A percentile compares a stretch with the other conserved stretches of the same genome.
These are phyloP conservation scores for Coccomyxa sp. DNA, from an alignment of 139 green algal species.

Conservation along the genomic window DNA sequence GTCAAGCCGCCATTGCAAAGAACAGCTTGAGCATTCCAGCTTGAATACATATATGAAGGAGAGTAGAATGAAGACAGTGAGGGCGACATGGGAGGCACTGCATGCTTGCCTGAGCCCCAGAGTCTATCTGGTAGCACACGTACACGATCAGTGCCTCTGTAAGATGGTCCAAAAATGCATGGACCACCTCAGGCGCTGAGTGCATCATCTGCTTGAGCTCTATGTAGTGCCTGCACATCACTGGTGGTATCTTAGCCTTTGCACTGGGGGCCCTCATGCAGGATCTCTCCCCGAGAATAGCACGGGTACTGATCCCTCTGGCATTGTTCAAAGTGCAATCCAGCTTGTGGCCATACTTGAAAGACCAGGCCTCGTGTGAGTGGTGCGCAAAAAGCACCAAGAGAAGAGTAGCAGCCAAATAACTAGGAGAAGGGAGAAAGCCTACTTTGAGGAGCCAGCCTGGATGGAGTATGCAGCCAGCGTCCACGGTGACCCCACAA, in stretches of 20 bases:
- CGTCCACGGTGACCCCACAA: slow-evolving; percentile 97
- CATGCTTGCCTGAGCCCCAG: slow-evolving; percentile 75
- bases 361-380: too few species aligned
- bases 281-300: not conserved
- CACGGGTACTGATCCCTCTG: not conserved
- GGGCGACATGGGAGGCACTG: too few species aligned
- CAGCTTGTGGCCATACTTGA: not conserved
- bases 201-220: slow-evolving; percentile 68
- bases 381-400: too few species aligned
- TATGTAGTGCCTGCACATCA: slow-evolving; percentile 45
- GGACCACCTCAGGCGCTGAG: slow-evolving; percentile 78
- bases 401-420: not conserved
- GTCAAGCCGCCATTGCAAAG: not conserved
- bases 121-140: slow-evolving; percentile 90
- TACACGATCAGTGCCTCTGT: slow-evolving; percentile 83
- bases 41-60: too few species aligned
- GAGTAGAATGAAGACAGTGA: too few species aligned
- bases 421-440: not conserved
- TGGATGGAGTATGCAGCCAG: slow-evolving; percentile 95
- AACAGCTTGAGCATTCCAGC: not conserved
- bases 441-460: slow-evolving; percentile 72
- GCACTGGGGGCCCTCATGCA: not conserved
- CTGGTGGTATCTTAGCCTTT: not conserved
- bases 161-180: slow-evolving; percentile 85
- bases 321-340: not conserved